Percentiles rank a stretch among this genome's conserved stretches.
phyloP scores from a whole-genome alignment of 805 yeast genomes.

The Teunomyces barrocoloradensis region DNA sequence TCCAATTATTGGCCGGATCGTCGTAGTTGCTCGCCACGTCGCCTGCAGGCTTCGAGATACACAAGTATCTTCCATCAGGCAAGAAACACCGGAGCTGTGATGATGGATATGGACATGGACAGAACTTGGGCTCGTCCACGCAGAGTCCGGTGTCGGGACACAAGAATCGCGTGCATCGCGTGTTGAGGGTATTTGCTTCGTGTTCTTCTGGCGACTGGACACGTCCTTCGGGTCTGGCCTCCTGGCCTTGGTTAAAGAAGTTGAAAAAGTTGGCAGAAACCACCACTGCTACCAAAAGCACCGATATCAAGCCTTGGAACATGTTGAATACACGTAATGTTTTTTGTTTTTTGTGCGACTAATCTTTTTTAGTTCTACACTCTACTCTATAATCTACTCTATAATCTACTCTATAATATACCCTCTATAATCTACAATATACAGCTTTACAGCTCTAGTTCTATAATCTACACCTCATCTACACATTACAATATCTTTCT shows the following conservation, averaged over 20 bases:
- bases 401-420: too few species aligned
- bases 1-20: conserved; percentile 44
- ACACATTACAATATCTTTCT: too few species aligned
- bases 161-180: conserved; percentile 60
- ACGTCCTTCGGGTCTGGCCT: conserved; percentile 22
- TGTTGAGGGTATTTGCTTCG: conserved; percentile 37
- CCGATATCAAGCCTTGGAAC: conserved; percentile 7
- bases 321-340: conserved; percentile 2
- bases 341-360: background rate
- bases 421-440: too few species aligned
- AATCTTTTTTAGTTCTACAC: too few species aligned
- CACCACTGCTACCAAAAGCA: conserved; percentile 11
- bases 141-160: conserved; percentile 85
- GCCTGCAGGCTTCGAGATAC: conserved; percentile 79
- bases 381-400: too few species aligned
- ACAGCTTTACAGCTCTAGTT: too few species aligned
- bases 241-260: conserved; percentile 23
- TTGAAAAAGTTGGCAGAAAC: conserved; percentile 34
- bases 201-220: conserved; percentile 32
- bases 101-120: conserved; percentile 90
- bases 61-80: conserved; percentile 68
- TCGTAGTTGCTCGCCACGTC: conserved; percentile 28
- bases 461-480: too few species aligned
- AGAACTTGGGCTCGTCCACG: conserved; percentile 63
- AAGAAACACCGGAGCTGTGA: conserved; percentile 79